Conservation (phyloP, 2,329 filamentous ascomycete genomes). For the Beauveria brongniartii region DNA sequence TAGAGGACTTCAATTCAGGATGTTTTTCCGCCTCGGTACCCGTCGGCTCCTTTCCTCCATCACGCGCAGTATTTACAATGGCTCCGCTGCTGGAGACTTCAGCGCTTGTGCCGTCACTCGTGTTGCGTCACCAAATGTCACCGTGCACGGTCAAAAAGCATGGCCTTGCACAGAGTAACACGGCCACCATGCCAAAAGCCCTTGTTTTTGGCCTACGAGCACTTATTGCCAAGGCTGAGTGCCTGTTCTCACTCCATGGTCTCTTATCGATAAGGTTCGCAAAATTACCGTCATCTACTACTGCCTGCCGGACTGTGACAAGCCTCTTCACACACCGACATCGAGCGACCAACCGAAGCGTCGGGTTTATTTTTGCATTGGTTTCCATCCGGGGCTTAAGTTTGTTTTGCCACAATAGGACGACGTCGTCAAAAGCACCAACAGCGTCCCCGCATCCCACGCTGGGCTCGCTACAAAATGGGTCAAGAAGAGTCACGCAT, state of each 20-base stretch:
- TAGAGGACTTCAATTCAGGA: not conserved
- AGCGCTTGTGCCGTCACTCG: too few species aligned
- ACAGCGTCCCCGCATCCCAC: conserved; percentile 24
- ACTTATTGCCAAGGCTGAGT: not conserved
- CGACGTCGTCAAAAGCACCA: conserved; percentile 22
- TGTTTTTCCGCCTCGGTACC: not conserved
- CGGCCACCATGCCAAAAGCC: too few species aligned
- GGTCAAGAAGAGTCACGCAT: conserved; percentile 74
- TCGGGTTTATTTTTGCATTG: not conserved
- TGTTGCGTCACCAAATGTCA: too few species aligned
- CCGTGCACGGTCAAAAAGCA: too few species aligned
- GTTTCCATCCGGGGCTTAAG: not conserved
- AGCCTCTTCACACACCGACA: not conserved
- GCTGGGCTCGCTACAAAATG: conserved; percentile 51
- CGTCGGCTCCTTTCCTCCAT: not conserved
- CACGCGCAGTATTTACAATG: too few species aligned
- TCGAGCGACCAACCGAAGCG: not conserved
- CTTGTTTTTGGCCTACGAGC: not conserved
- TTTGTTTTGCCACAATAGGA: conserved; percentile 28
- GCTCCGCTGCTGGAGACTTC: too few species aligned
- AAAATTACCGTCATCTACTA: not conserved
- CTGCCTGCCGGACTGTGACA: not conserved
- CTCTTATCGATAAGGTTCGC: conserved; percentile 6
- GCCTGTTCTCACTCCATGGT: not conserved
- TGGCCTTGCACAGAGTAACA: too few species aligned